Conservation (phyloP, 192 early-diverging fungal genomes). For the Rhizoclosmatium sp. region DNA sequence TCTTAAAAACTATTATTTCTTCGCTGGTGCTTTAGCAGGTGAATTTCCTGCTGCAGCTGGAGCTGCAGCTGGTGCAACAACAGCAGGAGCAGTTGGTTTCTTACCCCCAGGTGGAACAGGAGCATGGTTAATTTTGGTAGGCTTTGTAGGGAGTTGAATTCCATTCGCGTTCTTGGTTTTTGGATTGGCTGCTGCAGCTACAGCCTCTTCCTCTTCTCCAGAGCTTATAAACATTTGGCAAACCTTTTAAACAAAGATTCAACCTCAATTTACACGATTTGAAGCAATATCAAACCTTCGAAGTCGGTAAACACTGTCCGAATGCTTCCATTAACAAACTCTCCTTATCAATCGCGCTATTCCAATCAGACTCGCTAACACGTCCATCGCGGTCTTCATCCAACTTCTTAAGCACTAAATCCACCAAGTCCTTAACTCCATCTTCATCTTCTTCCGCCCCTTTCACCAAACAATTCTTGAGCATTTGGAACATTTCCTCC, state of each 20-base stretch:
- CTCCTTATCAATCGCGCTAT: slow-evolving; percentile 62
- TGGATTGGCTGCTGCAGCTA: background rate
- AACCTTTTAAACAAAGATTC: slow-evolving; percentile 2
- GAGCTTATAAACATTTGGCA: slow-evolving; percentile 1
- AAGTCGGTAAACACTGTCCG: slow-evolving; percentile 63
- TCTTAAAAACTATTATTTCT: too few relatives aligned
- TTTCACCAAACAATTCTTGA: slow-evolving; percentile 65
- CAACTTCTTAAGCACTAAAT: slow-evolving; percentile 65
- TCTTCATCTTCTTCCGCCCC: slow-evolving; percentile 69
- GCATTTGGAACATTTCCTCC: slow-evolving; percentile 73
- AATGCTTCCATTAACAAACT: slow-evolving; percentile 65
- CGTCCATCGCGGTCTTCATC: slow-evolving; percentile 68
- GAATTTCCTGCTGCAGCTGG: background rate
- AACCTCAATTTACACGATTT: background rate
- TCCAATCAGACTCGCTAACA: slow-evolving; percentile 66
- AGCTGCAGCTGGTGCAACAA: background rate
- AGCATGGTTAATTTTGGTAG: background rate
- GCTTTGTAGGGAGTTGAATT: slow-evolving; percentile 15
- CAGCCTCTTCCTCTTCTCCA: slow-evolving; percentile 20
- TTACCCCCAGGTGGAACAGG: background rate
- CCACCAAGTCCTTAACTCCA: slow-evolving; percentile 69
- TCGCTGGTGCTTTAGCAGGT: too few relatives aligned
- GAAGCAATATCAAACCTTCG: slow-evolving; percentile 30
- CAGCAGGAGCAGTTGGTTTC: too few relatives aligned
- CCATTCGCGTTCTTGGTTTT: background rate